Evolutionary conservation across 2,329 filamentous ascomycete genomes (phyloP), one percentile per base, ranked within the genome.

Genomic region (Penicillium decumbens): DNA sequence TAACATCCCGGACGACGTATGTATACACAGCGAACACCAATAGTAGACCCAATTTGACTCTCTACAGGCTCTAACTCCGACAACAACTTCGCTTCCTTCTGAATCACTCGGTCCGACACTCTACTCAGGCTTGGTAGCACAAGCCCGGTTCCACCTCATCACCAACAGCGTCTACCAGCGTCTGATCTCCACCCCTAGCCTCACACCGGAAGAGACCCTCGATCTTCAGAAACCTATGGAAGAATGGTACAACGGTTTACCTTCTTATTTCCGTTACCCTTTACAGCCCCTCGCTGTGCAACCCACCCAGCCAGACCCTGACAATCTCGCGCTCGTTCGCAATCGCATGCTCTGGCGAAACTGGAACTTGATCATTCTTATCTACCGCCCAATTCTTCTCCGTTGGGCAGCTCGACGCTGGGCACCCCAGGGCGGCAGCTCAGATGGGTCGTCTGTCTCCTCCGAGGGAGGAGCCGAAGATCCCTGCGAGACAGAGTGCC

Each of bases 101-200:
- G 71, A 74, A 49, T 62, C 67, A 5, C 51, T 65, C 9, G 67
- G 67, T 6, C 68, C 71, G 25, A 75, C 73, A 13, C 52, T 72
- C n/a, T 75, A 75, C 58, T 69, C 71, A 0, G 68, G 70, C 38
- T 58, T 75, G 40, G 71, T 69, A 40, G 69, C 68, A 2, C 73
- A 75, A 55, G 63, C 72, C 7, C 62, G 61, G 27, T 73, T 75
- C 44, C 73, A 75, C 51, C 60, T 73, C 6, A 63, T 69, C 24
- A 74, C 72, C n/a, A 74, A 74, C 32, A 65, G 64, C 47, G 67
- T 75, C 33, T 74, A 75, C 48, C 70, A 73, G 46, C 71, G 71
- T 13, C 63, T 75, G 27, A 73, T 75, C 15, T 74, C 73, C 3
- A 71, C 59, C 33, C 72, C 72, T 10, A 66, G 63, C 32, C 66